phyloP scores from a whole-genome alignment of 2,329 filamentous ascomycete species.

The Xylariaceae sp. region DNA sequence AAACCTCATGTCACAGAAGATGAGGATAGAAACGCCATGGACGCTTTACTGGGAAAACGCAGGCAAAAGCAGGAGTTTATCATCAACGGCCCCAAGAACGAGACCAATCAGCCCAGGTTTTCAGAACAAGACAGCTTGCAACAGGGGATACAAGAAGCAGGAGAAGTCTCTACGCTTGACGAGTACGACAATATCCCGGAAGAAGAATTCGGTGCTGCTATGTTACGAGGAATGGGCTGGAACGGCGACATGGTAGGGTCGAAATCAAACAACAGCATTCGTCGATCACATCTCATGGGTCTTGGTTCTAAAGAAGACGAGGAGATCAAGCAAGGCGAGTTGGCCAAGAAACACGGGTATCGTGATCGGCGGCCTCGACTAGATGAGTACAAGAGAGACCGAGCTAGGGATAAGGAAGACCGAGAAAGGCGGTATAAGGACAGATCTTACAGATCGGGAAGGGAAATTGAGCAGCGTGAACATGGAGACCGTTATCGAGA shows the following conservation, averaged over 20 bases:
- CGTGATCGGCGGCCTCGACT: constrained; percentile 41
- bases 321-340: constrained; percentile 62
- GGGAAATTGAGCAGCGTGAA: constrained; percentile 39
- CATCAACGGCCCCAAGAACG: constrained; percentile 38
- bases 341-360: constrained; percentile 41
- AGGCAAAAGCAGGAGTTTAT: constrained; percentile 45
- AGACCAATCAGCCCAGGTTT: constrained; percentile 26
- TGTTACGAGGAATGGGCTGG: constrained; percentile 94
- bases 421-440: constrained; percentile 37
- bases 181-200: constrained; percentile 88
- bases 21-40: constrained; percentile 55
- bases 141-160: constrained; percentile 66
- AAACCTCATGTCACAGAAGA: constrained; percentile 5
- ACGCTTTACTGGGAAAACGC: constrained; percentile 58
- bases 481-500: constrained; percentile 30
- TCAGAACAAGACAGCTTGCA: constrained; percentile 67
- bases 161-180: constrained; percentile 70
- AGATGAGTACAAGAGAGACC: constrained; percentile 47
- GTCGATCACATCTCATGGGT: constrained; percentile 76
- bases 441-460: constrained; percentile 43
- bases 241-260: constrained; percentile 61
- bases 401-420: constrained; percentile 40
- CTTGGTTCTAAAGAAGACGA: constrained; percentile 83
- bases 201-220: constrained; percentile 87
- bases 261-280: constrained; percentile 58